phyloP scores from a whole-genome alignment of 2,329 filamentous ascomycete species.

The Stemphylium lycopersici region DNA sequence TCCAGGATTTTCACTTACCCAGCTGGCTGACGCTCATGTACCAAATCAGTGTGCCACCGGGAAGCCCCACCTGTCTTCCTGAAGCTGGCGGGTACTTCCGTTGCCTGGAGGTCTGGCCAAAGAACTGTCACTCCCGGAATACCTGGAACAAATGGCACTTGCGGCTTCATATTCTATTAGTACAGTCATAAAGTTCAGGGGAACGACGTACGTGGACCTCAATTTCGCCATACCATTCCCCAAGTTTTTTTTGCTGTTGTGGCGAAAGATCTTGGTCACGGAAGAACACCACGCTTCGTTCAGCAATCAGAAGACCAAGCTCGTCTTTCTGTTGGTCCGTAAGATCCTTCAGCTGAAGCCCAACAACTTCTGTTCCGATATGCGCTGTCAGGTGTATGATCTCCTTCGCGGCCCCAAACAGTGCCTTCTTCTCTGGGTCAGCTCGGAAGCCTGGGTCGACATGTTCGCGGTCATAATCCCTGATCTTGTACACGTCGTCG shows the following conservation, averaged over 20 bases:
- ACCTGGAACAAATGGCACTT: constrained; percentile 73
- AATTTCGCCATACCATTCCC: constrained; percentile 56
- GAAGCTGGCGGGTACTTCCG: constrained; percentile 66
- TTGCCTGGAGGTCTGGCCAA: constrained; percentile 71
- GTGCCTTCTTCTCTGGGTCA: constrained; percentile 51
- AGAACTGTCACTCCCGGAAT: constrained; percentile 68
- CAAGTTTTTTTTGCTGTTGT: constrained; percentile 41
- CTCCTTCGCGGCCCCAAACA: constrained; percentile 52
- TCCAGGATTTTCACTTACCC: constrained; percentile 46
- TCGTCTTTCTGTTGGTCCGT: constrained; percentile 58
- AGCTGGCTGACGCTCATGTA: constrained; percentile 73
- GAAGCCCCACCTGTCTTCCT: constrained; percentile 71
- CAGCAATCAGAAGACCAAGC: constrained; percentile 51
- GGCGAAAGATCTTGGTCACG: constrained; percentile 55
- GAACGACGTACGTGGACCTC: constrained; percentile 67
- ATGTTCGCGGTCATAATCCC: constrained; percentile 52
- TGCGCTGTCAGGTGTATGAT: constrained; percentile 45
- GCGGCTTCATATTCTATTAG: constrained; percentile 57
- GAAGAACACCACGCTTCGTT: constrained; percentile 57
- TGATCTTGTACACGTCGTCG: constrained; percentile 71
- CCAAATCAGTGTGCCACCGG: constrained; percentile 73
- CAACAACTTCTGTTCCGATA: constrained; percentile 46
- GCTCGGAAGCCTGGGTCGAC: constrained; percentile 58
- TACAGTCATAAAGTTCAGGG: not conserved
- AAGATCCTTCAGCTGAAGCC: constrained; percentile 57